phyloP scores from a whole-genome alignment of 805 yeast genomes.

The Cyberlindnera americana region DNA sequence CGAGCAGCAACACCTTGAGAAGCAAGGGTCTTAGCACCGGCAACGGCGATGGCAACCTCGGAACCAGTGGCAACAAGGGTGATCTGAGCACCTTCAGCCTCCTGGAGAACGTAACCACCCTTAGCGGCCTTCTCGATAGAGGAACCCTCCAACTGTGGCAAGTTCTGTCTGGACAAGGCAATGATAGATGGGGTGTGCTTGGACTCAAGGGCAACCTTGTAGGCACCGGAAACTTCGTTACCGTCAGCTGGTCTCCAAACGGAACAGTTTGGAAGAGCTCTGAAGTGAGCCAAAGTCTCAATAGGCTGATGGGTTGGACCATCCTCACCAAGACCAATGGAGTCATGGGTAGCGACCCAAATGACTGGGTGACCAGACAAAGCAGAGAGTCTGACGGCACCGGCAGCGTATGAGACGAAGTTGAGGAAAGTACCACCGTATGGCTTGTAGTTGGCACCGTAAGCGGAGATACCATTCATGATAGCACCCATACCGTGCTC shows the following conservation, averaged over 20 bases:
- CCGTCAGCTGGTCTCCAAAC: slow-evolving; percentile 96
- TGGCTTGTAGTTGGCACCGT: slow-evolving; percentile 78
- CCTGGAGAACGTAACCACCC: slow-evolving; percentile 86
- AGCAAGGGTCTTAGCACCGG: slow-evolving; percentile 69
- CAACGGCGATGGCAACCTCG: slow-evolving; percentile 78
- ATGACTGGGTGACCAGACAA: slow-evolving; percentile 77
- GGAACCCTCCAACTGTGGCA: slow-evolving; percentile 93
- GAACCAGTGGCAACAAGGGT: slow-evolving; percentile 91
- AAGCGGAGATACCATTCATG: slow-evolving; percentile 95
- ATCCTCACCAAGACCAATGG: slow-evolving; percentile 89
- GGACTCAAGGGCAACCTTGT: slow-evolving; percentile 59
- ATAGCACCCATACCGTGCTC: slow-evolving; percentile 99
- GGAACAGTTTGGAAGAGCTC: slow-evolving; percentile 77
- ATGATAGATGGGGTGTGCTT: slow-evolving; percentile 66
- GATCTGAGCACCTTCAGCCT: slow-evolving; percentile 60
- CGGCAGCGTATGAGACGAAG: slow-evolving; percentile 81
- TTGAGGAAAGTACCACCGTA: slow-evolving; percentile 98
- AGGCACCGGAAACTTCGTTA: slow-evolving; percentile 84
- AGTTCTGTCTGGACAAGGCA: slow-evolving; percentile 81
- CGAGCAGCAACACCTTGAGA: slow-evolving; percentile 67
- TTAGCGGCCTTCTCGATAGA: slow-evolving; percentile 84
- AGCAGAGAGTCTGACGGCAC: slow-evolving; percentile 84
- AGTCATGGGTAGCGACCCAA: slow-evolving; percentile 89
- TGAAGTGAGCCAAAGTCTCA: slow-evolving; percentile 81
- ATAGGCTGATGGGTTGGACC: slow-evolving; percentile 95